A percentile compares a stretch with the other conserved stretches of the same genome.
phyloP scores from a whole-genome alignment of 2,329 filamentous ascomycete genomes.

The Sclerotiophoma versabilis region DNA sequence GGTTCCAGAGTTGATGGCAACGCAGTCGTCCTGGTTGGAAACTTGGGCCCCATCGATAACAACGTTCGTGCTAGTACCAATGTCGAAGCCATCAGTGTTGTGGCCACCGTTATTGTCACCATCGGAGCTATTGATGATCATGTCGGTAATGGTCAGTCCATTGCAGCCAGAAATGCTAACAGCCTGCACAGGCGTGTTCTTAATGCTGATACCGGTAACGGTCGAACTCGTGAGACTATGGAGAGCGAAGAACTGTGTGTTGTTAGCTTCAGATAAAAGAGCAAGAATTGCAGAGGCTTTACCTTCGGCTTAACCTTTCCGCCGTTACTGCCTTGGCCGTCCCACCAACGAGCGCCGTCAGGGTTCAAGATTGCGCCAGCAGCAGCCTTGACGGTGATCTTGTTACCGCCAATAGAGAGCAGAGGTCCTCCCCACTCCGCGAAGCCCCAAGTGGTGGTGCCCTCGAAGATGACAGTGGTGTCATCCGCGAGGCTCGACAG shows the following conservation, averaged over 20 bases:
- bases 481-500: conserved; percentile 60
- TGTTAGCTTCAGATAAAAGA: background rate
- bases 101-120: conserved; percentile 53
- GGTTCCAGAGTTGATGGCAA: conserved; percentile 64
- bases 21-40: conserved; percentile 66
- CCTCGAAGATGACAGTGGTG: conserved; percentile 67
- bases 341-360: conserved; percentile 62
- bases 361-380: conserved; percentile 63
- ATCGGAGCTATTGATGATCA: conserved; percentile 64
- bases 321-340: conserved; percentile 53
- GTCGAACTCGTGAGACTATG: conserved; percentile 59
- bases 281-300: background rate
- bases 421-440: conserved; percentile 70
- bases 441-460: conserved; percentile 71
- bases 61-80: conserved; percentile 57
- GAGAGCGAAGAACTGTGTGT: conserved; percentile 59
- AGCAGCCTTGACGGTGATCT: conserved; percentile 66
- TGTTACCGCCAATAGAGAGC: conserved; percentile 63
- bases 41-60: conserved; percentile 60
- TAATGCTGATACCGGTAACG: conserved; percentile 59
- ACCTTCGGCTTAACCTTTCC: conserved; percentile 53
- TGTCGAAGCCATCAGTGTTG: conserved; percentile 66
- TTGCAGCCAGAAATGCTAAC: conserved; percentile 56
- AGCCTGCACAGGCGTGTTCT: conserved; percentile 62
- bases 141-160: conserved; percentile 55